Evolutionary conservation across 371 early-diverging fungal species (phyloP).

Genomic region (Cladochytrium tenue): DNA sequence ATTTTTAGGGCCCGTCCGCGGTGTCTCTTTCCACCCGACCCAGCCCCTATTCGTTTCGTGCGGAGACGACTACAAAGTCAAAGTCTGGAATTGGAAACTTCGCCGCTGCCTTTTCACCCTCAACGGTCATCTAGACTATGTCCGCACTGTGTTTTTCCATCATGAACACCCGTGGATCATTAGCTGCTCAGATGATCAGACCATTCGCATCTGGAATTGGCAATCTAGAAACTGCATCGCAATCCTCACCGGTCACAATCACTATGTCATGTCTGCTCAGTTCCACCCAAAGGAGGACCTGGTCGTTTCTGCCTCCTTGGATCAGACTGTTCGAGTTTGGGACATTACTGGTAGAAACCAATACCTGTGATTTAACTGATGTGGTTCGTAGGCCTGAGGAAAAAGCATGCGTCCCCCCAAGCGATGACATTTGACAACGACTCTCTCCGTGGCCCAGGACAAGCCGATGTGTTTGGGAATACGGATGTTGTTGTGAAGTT

Average conservation of each 20-base stretch:
- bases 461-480: slow-evolving; percentile 89
- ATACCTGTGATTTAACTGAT: not conserved
- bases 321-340: slow-evolving; percentile 99
- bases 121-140: slow-evolving; percentile 98
- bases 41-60: slow-evolving; percentile 98
- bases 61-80: slow-evolving; percentile 99
- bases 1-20: slow-evolving; percentile 92
- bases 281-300: slow-evolving; percentile 97
- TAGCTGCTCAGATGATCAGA: slow-evolving; percentile 97
- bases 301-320: slow-evolving; percentile 95
- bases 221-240: slow-evolving; percentile 97
- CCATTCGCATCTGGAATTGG: slow-evolving; percentile 99
- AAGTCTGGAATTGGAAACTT: slow-evolving; percentile 99
- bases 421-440: slow-evolving; percentile 34
- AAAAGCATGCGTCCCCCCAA: slow-evolving; percentile 67
- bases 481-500: slow-evolving; percentile 96
- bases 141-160: slow-evolving; percentile 98
- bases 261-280: slow-evolving; percentile 99
- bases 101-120: slow-evolving; percentile 93
- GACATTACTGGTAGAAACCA: slow-evolving; percentile 81
- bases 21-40: slow-evolving; percentile 95
- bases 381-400: slow-evolving; percentile 66
- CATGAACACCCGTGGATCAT: slow-evolving; percentile 98
- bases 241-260: slow-evolving; percentile 97
- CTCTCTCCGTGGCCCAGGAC: slow-evolving; percentile 36